Base-by-base conservation (phyloP, 805 yeast species). In the Yarrowia sp. region DNA sequence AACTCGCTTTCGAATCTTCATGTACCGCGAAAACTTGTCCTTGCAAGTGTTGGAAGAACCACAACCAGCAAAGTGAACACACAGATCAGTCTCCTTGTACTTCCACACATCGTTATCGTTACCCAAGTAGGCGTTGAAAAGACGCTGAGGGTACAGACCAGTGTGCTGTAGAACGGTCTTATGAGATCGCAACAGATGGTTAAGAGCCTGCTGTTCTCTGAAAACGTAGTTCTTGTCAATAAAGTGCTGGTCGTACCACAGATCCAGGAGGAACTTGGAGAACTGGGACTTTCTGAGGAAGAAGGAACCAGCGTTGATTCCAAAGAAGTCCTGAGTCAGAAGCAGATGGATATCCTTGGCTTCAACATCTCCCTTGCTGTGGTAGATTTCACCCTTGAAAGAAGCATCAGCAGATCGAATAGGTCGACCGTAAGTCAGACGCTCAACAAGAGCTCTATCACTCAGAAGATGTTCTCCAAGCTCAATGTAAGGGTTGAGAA, bases 291-390 rank as follows among this genome's bases (percentile, higher is more conserved):
- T 60, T 33, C 72, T 63, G n/a, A 75, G 41, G 48, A 75, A 70
- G 42, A 75, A 67, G 1, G 77, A 73, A n/a, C 78, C 78, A 7
- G 76, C 73, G 53, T 75, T 74, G 41, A 75, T 35, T 4, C 73
- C 73, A 18, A 68, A 58, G 42, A 32, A 42, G 65, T 75, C 77
- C 57, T 74, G 74, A 8, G 74, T 65, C 8, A 74, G 62, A 15
- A 75, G 65, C 15, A 75, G 15, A 28, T 71, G 70, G 28, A 75
- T 61, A 11, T 72, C 62, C 35, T 67, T 55, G 51, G 64, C 64
- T 9, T 58, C 28, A 11, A 58, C 35, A n/a, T 58, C 33, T 35
- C 51, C 64, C 51, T 58, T 33, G 32, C 17, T 5, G 35, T 33
- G 51, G 35, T 43, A 58, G 7, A 43, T 36, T 39, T 61, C 65